phyloP scores from a whole-genome alignment of 805 yeast genomes.

The Lipomyces kockii region DNA sequence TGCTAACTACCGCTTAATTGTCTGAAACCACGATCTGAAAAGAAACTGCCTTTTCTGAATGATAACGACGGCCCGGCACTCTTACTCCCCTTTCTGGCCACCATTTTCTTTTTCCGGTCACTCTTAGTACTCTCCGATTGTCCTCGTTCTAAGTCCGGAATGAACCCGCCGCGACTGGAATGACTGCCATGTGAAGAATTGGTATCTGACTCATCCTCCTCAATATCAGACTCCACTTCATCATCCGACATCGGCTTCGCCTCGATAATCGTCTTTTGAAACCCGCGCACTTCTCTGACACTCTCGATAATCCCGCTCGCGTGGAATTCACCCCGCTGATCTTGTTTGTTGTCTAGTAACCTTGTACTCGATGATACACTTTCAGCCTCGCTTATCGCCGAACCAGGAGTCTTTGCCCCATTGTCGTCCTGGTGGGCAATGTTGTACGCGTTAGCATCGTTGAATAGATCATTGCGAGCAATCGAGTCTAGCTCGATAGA shows the following conservation, averaged over 20 bases:
- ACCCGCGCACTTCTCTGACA: constrained; percentile 81
- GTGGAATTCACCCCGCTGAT: constrained; percentile 37
- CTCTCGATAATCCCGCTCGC: constrained; percentile 77
- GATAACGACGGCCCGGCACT: background rate
- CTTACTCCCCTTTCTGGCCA: background rate
- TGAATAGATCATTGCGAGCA: background rate
- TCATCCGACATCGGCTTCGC: constrained; percentile 25
- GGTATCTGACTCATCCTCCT: constrained; percentile 6
- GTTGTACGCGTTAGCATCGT: background rate
- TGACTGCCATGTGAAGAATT: background rate
- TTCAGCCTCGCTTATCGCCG: constrained; percentile 11
- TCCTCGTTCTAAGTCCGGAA: constrained; percentile 18
- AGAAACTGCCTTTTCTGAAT: constrained; percentile 25
- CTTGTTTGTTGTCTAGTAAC: constrained; percentile 18
- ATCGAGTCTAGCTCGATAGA: constrained; percentile 31
- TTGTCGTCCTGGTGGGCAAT: background rate
- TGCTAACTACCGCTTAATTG: background rate
- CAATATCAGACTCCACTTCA: constrained; percentile 12
- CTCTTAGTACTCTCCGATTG: background rate
- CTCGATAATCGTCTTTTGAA: constrained; percentile 82
- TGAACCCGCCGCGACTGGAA: constrained; percentile 3
- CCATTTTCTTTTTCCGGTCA: constrained; percentile 12
- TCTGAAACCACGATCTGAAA: constrained; percentile 15
- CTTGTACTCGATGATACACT: constrained; percentile 25
- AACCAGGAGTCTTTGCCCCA: constrained; percentile 19